Evolutionary conservation across 352 stramenopile species (phyloP), one percentile per base, ranked within the genome.

Genomic region (Globisporangium mamillatum): DNA sequence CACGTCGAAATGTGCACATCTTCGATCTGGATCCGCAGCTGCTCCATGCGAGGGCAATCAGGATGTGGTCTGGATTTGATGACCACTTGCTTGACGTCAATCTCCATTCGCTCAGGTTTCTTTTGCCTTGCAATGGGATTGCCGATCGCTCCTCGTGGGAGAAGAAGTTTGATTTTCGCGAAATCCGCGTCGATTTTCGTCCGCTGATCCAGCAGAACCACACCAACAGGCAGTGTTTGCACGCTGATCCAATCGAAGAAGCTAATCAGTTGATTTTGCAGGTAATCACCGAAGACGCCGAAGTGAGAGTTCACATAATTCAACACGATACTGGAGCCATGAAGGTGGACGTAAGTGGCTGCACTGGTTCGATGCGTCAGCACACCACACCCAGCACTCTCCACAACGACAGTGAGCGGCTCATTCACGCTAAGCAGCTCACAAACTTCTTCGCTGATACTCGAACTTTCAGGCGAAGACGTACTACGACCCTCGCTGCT

Each of bases 221-320:
- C 41, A 18, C 72, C 63, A 1, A 70, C 48, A 27, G 81, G 81
- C n/a, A 80, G 74, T 25, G 78, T 76, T 59, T 85, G 77, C 9
- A 89, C 66, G 20, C 80, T 82, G 8, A 78, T 77, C 81, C 82
- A 94, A 14, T 79, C 80, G 34, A 86, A 90, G 66, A 91, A 89
- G 0, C 75, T 81, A 27, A 87, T 71, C 22, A 94, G 79, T 27
- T 92, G 75, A 66, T 84, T 82, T 25, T 76, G 77, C 20, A 92
- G 50, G 64, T 89, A 81, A 18, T 90, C 71, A 5, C 72, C 38
- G 12, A 93, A 75, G 0, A 80, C 68, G 22, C 60, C 63, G 34
- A 79, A 84, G 41, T 90, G 78, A 8, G 71, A 67, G 56, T 83
- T 73, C 29, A 91, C 70, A 54, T 90, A 92, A 50, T 89, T 92